phyloP scores from a whole-genome alignment of 1,284 basidiomycete species.

The Lentinula novae-zelandiae region DNA sequence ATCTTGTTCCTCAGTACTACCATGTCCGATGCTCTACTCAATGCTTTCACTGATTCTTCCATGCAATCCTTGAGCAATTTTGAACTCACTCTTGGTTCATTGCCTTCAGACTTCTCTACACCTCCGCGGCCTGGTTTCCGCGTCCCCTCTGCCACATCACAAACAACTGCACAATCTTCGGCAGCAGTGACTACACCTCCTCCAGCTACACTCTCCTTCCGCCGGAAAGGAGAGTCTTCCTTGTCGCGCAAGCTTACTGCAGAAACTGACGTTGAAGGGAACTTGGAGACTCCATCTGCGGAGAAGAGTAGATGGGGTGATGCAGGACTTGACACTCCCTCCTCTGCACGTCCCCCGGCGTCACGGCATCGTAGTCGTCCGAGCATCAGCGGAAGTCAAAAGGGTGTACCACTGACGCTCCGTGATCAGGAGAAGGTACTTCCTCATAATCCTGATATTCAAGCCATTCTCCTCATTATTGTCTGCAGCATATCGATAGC shows the following conservation, averaged over 20 bases:
- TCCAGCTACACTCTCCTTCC: conserved; percentile 29
- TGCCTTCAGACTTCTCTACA: conserved; percentile 52
- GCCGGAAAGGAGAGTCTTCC: conserved; percentile 23
- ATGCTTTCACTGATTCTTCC: conserved; percentile 20
- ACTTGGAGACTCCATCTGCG: conserved; percentile 40
- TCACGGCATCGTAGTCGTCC: conserved; percentile 21
- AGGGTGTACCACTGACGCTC: conserved; percentile 74
- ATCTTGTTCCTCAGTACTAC: not conserved
- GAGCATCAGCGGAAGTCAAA: conserved; percentile 43
- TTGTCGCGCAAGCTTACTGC: conserved; percentile 20
- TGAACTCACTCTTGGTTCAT: conserved; percentile 61
- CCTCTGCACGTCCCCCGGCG: conserved; percentile 24
- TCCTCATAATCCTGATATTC: conserved; percentile 19
- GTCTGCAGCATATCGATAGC: conserved; percentile 80
- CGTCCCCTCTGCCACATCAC: conserved; percentile 47
- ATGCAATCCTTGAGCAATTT: conserved; percentile 34
- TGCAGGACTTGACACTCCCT: conserved; percentile 37
- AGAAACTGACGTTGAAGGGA: conserved; percentile 36
- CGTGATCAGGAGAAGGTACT: conserved; percentile 91
- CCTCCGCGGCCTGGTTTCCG: conserved; percentile 44
- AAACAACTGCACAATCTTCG: conserved; percentile 52
- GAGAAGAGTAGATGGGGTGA: conserved; percentile 46
- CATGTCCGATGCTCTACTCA: conserved; percentile 6
- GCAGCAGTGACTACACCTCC: conserved; percentile 52
- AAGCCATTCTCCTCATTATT: not conserved